Evolutionary conservation across 1,139 yeast species (phyloP).

Genomic region (Saccharomyces hybrid): DNA sequence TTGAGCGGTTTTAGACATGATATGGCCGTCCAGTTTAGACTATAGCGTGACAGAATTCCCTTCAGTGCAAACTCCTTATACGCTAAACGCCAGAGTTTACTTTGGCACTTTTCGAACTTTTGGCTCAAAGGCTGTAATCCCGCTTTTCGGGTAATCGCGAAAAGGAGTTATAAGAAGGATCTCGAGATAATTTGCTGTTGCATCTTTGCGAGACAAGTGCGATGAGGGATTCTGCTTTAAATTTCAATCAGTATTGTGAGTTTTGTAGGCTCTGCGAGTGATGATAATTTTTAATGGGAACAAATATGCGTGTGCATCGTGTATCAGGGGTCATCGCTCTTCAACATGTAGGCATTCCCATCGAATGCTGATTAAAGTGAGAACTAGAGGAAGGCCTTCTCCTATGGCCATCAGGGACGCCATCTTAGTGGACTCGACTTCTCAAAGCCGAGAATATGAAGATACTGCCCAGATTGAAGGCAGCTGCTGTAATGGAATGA

Average conservation of each 20-base stretch:
- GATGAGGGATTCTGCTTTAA: not conserved
- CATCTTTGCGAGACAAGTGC: not conserved
- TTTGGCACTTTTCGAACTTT: not conserved
- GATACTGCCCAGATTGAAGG: not conserved
- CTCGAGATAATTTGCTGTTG: not conserved
- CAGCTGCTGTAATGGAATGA: slow-evolving; percentile 19
- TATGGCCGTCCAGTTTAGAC: not conserved
- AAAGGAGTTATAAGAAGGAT: not conserved
- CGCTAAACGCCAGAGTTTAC: not conserved
- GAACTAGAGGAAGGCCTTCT: slow-evolving; percentile 77
- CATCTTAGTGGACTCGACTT: slow-evolving; percentile 24
- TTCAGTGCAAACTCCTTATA: not conserved
- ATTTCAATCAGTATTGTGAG: not conserved
- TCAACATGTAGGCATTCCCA: slow-evolving; percentile 76
- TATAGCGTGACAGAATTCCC: not conserved
- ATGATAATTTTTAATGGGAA: slow-evolving; percentile 84
- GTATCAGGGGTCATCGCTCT: slow-evolving; percentile 90
- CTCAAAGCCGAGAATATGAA: slow-evolving; percentile 1
- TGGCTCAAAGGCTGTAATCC: not conserved
- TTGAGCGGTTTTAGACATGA: slow-evolving; percentile 62
- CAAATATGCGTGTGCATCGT: slow-evolving; percentile 84
- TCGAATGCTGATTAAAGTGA: slow-evolving; percentile 76
- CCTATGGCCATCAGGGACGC: slow-evolving; percentile 29
- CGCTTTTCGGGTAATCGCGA: not conserved
- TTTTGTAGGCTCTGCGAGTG: not conserved